Percentiles rank a stretch among this genome's conserved stretches.
Evolutionary conservation across 2,329 filamentous ascomycete genomes (phyloP).

Genomic region (Nemania bipapillata): DNA sequence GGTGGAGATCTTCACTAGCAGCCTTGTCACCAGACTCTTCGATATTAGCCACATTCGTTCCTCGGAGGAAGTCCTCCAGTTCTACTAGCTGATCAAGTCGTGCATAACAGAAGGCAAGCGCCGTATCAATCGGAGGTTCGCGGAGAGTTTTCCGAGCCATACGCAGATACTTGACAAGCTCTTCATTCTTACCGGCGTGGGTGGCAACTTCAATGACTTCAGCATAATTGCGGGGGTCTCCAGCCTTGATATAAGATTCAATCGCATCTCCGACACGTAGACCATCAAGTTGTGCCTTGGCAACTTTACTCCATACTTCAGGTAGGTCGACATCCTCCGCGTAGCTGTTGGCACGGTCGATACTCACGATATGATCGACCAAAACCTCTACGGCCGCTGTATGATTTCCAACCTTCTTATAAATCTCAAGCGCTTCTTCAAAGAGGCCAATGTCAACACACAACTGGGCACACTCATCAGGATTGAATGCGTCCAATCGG

Average conservation of each 20-base stretch:
- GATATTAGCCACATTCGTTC: conserved; percentile 92
- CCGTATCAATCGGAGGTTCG: conserved; percentile 92
- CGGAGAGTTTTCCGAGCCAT: conserved; percentile 98
- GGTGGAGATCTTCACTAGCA: conserved; percentile 90
- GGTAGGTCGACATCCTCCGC: conserved; percentile 93
- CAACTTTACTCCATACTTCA: conserved; percentile 98
- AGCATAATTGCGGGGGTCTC: conserved; percentile 89
- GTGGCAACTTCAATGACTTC: conserved; percentile 97
- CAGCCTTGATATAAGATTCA: conserved; percentile 95
- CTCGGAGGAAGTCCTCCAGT: conserved; percentile 93
- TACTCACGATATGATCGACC: conserved; percentile 96
- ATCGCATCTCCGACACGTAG: conserved; percentile 92
- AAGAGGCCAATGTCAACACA: conserved; percentile 94
- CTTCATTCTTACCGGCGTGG: conserved; percentile 95
- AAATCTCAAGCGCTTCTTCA: conserved; percentile 97
- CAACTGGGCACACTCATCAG: conserved; percentile 90
- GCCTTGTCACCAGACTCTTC: conserved; percentile 98
- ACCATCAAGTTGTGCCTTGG: conserved; percentile 96
- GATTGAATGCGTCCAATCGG: conserved; percentile 85
- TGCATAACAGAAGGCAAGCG: conserved; percentile 91
- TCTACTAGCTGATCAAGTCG: conserved; percentile 90
- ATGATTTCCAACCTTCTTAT: conserved; percentile 96
- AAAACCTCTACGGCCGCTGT: conserved; percentile 87
- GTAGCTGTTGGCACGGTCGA: conserved; percentile 94
- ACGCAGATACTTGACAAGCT: conserved; percentile 92